phyloP scores from a whole-genome alignment of 2,329 filamentous ascomycete genomes.

The Aspergillus flavus region DNA sequence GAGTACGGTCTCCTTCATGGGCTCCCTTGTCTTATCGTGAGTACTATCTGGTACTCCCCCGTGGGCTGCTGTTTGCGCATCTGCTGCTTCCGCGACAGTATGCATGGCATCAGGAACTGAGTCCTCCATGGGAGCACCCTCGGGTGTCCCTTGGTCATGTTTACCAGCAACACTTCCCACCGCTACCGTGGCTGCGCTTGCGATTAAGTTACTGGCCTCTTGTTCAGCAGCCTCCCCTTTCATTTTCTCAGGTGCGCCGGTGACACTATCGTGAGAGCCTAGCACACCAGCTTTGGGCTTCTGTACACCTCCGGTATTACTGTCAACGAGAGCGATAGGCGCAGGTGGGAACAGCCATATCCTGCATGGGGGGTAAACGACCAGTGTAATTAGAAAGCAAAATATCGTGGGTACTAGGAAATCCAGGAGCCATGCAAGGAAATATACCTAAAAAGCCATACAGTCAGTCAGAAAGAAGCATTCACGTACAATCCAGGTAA shows the following conservation, averaged over 20 bases:
- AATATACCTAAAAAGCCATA: conserved; percentile 48
- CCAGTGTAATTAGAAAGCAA: conserved; percentile 63
- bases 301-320: conserved; percentile 71
- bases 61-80: conserved; percentile 53
- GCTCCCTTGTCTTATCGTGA: conserved; percentile 71
- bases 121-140: conserved; percentile 53
- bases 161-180: conserved; percentile 76
- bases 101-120: conserved; percentile 55
- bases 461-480: background rate
- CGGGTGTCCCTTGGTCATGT: conserved; percentile 67
- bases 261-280: conserved; percentile 74
- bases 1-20: conserved; percentile 77
- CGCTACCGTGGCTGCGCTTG: conserved; percentile 72
- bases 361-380: conserved; percentile 66
- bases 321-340: conserved; percentile 71
- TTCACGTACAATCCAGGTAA: conserved; percentile 48
- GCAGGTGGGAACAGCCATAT: conserved; percentile 72
- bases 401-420: conserved; percentile 66
- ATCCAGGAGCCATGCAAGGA: conserved; percentile 71
- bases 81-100: conserved; percentile 48
- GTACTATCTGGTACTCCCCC: conserved; percentile 56
- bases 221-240: conserved; percentile 83
- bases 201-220: conserved; percentile 79
- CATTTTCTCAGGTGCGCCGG: conserved; percentile 79
- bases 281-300: conserved; percentile 76